Base-by-base conservation (phyloP, 306 rosid genomes). In the Rosa lucieae region DNA sequence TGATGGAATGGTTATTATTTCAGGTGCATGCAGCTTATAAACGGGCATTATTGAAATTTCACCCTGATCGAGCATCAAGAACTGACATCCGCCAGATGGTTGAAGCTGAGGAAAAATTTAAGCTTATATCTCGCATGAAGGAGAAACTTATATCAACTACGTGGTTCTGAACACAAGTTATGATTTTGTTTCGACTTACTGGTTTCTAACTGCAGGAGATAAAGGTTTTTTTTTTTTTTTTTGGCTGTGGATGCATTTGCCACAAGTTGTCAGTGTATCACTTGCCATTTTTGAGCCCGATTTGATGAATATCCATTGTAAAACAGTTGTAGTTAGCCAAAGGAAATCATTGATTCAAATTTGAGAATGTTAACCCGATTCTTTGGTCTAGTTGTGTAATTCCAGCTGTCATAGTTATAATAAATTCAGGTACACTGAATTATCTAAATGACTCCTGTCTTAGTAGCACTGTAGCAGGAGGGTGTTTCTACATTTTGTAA, bases 51-150 rank as follows among this genome's bases (percentile, higher is more conserved):
- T 78, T 94, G 2, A 92, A 82, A 85, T 94, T 92, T 78, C 98
- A 94, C 75, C 98, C 98, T 0, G 98, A 94, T 59, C 89, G 98
- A 49, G 93, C 96, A 32, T 90, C 97, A 49, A 90, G 88, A 87
- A 72, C 87, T 3, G 93, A 90, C 72, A 79, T 89, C n/a, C 92
- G 89, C 6, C 86, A 83, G 82, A 97, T 87, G 84, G 98, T 92
- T 74, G 98, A 92, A 70, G 90, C 97, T 1, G 98, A 94, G 87
- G 98, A 94, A 83, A 94, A 90, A 77, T 94, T 88, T 83, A 94
- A 94, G 88, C 93, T 93, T 40, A 84, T 93, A 81, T 84, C 95
- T 26, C 93, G 92, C 83, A 87, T 90, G 97, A 93, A 91, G 89
- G 93, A 90, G 47, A 90, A 77, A 81, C 81, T 86, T 79, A 43